Percentiles rank a stretch among this genome's conserved stretches.
Evolutionary conservation across 2,329 filamentous ascomycete genomes (phyloP).

Genomic region (Boeremia exigua): DNA sequence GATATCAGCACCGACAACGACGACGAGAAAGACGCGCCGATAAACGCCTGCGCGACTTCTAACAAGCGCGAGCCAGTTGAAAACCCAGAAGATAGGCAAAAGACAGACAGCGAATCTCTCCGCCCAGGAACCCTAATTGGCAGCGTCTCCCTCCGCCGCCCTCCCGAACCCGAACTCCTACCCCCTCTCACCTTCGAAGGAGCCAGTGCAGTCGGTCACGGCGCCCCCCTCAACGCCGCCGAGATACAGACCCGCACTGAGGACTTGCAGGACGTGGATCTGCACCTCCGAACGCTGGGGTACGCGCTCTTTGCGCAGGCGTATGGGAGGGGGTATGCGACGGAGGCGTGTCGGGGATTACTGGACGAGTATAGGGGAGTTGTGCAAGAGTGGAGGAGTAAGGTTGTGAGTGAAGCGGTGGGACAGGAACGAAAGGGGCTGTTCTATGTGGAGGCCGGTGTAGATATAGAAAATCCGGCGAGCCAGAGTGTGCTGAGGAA

Average conservation of each 20-base stretch:
- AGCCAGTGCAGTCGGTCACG: background rate
- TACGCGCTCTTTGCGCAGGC: conserved; percentile 29
- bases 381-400: background rate
- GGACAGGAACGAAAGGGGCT: conserved; percentile 1
- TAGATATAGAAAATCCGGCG: conserved; percentile 28
- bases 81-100: no score
- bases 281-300: conserved; percentile 27
- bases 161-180: no score
- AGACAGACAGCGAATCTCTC: no score
- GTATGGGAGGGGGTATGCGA: conserved; percentile 38
- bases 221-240: background rate
- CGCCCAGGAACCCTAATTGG: no score
- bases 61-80: no score
- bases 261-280: background rate
- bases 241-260: background rate
- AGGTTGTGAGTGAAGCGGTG: background rate
- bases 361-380: conserved; percentile 21
- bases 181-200: background rate
- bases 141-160: no score
- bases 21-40: background rate
- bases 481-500: conserved; percentile 34
- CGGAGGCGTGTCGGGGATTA: conserved; percentile 30
- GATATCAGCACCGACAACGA: background rate
- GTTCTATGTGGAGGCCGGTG: conserved; percentile 34
- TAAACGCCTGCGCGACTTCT: background rate